Evolutionary conservation across 1,139 yeast species (phyloP).

Genomic region (Scheffersomyces parashehatae): DNA sequence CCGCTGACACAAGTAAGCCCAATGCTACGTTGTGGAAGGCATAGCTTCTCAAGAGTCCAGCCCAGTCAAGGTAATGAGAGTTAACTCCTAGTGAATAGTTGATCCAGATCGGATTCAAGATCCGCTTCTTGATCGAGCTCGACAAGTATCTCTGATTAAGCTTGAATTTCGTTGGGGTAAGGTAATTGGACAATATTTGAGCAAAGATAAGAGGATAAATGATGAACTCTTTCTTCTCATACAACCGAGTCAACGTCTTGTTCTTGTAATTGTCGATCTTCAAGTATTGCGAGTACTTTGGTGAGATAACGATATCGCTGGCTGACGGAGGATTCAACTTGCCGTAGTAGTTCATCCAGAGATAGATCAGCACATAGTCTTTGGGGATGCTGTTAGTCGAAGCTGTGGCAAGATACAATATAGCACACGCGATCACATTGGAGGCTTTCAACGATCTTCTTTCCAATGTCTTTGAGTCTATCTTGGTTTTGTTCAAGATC

Average conservation of each 20-base stretch:
- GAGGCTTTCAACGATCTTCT: slow-evolving; percentile 17
- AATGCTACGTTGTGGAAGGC: slow-evolving; percentile 26
- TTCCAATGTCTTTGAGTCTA: not conserved
- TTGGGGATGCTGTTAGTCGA: slow-evolving; percentile 33
- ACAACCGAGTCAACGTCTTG: slow-evolving; percentile 20
- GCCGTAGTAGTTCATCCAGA: slow-evolving; percentile 36
- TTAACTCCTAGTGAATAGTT: slow-evolving; percentile 35
- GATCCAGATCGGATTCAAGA: slow-evolving; percentile 47
- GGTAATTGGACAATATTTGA: slow-evolving; percentile 43
- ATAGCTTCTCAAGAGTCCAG: slow-evolving; percentile 28
- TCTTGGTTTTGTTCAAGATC: slow-evolving; percentile 27
- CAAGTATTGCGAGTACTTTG: slow-evolving; percentile 26
- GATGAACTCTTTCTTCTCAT: slow-evolving; percentile 33
- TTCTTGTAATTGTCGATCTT: slow-evolving; percentile 23
- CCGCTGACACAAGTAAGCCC: slow-evolving; percentile 19
- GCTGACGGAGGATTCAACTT: slow-evolving; percentile 39
- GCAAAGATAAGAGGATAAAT: slow-evolving; percentile 40
- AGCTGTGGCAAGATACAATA: slow-evolving; percentile 35
- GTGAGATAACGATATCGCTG: slow-evolving; percentile 25
- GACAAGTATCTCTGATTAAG: slow-evolving; percentile 41
- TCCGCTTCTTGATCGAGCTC: slow-evolving; percentile 28
- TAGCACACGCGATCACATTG: slow-evolving; percentile 27
- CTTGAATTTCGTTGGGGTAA: slow-evolving; percentile 42
- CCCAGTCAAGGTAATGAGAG: slow-evolving; percentile 30
- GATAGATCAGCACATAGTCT: slow-evolving; percentile 40